These are phyloP conservation scores for Ustilago bromivora DNA, from an alignment of 1,284 basidiomycete genomes.

Conservation along the genomic window DNA sequence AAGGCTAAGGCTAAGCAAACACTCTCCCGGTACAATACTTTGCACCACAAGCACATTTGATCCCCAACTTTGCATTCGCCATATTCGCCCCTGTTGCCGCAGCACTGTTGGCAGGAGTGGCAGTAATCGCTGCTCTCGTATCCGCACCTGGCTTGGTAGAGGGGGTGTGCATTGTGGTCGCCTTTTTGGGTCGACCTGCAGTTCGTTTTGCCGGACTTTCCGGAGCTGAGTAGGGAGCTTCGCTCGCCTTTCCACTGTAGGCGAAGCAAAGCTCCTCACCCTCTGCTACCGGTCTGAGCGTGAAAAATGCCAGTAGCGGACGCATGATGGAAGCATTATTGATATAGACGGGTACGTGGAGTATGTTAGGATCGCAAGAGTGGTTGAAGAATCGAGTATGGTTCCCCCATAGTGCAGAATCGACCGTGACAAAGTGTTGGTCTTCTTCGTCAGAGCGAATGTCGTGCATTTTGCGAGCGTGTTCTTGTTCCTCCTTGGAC, in stretches of 20 bases:
- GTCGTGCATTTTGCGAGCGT: background rate
- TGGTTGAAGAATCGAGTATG: slow-evolving; percentile 72
- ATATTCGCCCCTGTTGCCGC: background rate
- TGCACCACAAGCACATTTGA: slow-evolving; percentile 29
- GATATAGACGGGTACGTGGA: slow-evolving; percentile 78
- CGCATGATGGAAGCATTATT: slow-evolving; percentile 75
- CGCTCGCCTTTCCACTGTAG: slow-evolving; percentile 20
- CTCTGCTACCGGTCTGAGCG: slow-evolving; percentile 75
- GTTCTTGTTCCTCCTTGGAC: background rate
- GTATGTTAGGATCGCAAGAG: slow-evolving; percentile 87
- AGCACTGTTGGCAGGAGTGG: slow-evolving; percentile 10
- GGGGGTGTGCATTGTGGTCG: slow-evolving; percentile 21
- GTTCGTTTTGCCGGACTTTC: background rate
- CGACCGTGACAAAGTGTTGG: slow-evolving; percentile 36
- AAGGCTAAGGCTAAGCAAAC: slow-evolving; percentile 6
- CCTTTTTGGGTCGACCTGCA: slow-evolving; percentile 4
- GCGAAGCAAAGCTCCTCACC: slow-evolving; percentile 73
- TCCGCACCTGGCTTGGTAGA: slow-evolving; percentile 17
- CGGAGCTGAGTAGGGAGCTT: background rate
- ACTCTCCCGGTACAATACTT: slow-evolving; percentile 29
- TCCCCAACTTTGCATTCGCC: slow-evolving; percentile 1
- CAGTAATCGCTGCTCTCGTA: slow-evolving; percentile 12
- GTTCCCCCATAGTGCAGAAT: slow-evolving; percentile 58
- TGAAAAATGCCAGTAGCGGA: slow-evolving; percentile 78
- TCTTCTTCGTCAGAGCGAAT: slow-evolving; percentile 28